phyloP scores from a whole-genome alignment of 1,284 basidiomycete species.

The Austroboletus rostrupii region DNA sequence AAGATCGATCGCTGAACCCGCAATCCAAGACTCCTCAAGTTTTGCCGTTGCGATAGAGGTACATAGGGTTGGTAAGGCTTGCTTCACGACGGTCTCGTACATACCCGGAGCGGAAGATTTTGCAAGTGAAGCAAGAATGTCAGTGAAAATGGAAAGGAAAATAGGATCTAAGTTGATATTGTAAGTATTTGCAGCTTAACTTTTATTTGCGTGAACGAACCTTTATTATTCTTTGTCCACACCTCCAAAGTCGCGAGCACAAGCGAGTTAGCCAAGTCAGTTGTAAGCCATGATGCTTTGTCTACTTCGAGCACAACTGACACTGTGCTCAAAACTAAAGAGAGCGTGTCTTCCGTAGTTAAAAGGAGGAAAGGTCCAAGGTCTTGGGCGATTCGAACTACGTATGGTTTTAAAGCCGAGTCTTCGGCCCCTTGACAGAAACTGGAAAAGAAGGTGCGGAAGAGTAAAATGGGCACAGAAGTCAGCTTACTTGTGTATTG shows the following conservation, averaged over 20 bases:
- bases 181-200: conserved; percentile 1
- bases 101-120: conserved; percentile 54
- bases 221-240: conserved; percentile 83
- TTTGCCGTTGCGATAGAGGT: conserved; percentile 57
- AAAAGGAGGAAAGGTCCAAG: conserved; percentile 80
- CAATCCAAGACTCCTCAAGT: conserved; percentile 65
- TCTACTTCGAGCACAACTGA: conserved; percentile 76
- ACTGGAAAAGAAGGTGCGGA: conserved; percentile 34
- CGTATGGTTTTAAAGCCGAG: conserved; percentile 58
- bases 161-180: conserved; percentile 67
- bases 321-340: conserved; percentile 86
- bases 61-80: conserved; percentile 71
- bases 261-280: conserved; percentile 60
- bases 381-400: conserved; percentile 74
- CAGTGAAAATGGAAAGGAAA: conserved; percentile 80
- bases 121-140: conserved; percentile 74
- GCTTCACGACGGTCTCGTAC: conserved; percentile 69
- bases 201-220: conserved; percentile 33
- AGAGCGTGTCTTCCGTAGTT: conserved; percentile 84
- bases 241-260: conserved; percentile 67
- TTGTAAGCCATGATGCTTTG: conserved; percentile 65
- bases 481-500: conserved; percentile 74
- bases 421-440: conserved; percentile 62
- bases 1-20: conserved; percentile 79
- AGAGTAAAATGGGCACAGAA: neutral